Evolutionary conservation across 768 basidiomycete species (phyloP).

Genomic region (Rickenella mellea): DNA sequence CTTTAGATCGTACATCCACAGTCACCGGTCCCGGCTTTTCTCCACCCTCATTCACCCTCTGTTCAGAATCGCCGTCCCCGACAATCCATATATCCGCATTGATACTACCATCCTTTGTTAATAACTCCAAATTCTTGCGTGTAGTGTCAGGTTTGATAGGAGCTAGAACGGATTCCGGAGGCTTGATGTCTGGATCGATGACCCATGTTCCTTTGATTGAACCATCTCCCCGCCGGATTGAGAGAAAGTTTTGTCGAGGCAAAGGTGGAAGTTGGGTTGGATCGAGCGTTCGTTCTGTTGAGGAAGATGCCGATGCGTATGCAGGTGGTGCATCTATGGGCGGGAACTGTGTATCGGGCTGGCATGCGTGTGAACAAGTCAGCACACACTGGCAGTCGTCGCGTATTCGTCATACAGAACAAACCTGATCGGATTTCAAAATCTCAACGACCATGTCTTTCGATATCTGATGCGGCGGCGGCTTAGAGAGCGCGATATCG

Average conservation of each 20-base stretch:
- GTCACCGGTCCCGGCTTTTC: background rate
- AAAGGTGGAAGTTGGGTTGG: too few relatives aligned
- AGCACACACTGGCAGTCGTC: too few relatives aligned
- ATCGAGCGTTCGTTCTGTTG: too few relatives aligned
- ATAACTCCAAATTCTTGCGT: conserved; percentile 7
- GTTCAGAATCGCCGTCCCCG: background rate
- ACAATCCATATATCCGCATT: conserved; percentile 20
- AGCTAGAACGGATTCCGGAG: conserved; percentile 10
- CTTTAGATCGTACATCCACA: background rate
- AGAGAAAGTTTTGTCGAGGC: background rate
- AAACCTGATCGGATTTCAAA: too few relatives aligned
- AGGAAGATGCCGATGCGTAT: too few relatives aligned
- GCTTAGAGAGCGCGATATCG: too few relatives aligned
- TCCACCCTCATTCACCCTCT: background rate
- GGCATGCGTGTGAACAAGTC: too few relatives aligned
- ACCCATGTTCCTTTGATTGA: background rate
- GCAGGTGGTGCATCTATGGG: too few relatives aligned
- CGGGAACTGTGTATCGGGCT: too few relatives aligned
- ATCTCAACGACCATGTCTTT: too few relatives aligned
- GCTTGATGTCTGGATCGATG: conserved; percentile 9
- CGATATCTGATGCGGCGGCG: too few relatives aligned
- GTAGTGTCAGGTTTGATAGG: conserved; percentile 5
- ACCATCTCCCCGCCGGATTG: background rate
- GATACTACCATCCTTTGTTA: conserved; percentile 9
- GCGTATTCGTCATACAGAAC: too few relatives aligned